A percentile compares a stretch with the other conserved stretches of the same genome.
These are phyloP conservation scores for Fistulinella staudtii DNA, from an alignment of 1,284 basidiomycete species.

Conservation along the genomic window DNA sequence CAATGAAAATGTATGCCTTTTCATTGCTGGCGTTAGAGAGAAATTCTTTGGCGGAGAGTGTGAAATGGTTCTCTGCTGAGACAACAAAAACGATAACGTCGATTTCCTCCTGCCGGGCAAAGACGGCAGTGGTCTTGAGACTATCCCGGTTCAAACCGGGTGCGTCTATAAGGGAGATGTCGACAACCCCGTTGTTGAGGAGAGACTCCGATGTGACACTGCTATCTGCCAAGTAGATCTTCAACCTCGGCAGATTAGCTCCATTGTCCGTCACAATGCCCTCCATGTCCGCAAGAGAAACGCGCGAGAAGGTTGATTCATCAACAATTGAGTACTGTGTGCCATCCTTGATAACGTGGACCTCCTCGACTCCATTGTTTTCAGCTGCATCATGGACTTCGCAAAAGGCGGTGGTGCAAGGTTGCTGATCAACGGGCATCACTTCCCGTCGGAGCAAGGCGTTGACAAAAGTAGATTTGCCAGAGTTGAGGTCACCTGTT, in stretches of 20 bases:
- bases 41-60: slow-evolving; percentile 94
- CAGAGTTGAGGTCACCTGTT: slow-evolving; percentile 98
- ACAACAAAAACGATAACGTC: slow-evolving; percentile 99
- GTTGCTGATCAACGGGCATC: slow-evolving; percentile 98
- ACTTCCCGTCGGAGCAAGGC: slow-evolving; percentile 85
- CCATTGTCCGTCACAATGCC: slow-evolving; percentile 80
- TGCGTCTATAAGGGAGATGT: slow-evolving; percentile 98
- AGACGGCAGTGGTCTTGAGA: slow-evolving; percentile 93
- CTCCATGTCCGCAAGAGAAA: slow-evolving; percentile 71
- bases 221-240: slow-evolving; percentile 79
- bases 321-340: slow-evolving; percentile 71
- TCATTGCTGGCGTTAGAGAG: slow-evolving; percentile 91
- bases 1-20: slow-evolving; percentile 98
- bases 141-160: slow-evolving; percentile 97
- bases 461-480: slow-evolving; percentile 98
- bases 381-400: slow-evolving; percentile 94
- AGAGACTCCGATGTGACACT: slow-evolving; percentile 77
- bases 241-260: slow-evolving; percentile 67
- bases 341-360: slow-evolving; percentile 74
- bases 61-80: slow-evolving; percentile 98
- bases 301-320: slow-evolving; percentile 73
- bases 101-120: slow-evolving; percentile 96
- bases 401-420: slow-evolving; percentile 96
- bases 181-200: slow-evolving; percentile 93
- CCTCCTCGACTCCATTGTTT: slow-evolving; percentile 76